Evolutionary conservation across 495 filamentous ascomycete species (phyloP).

Genomic region (Penicillium egyptiacum): DNA sequence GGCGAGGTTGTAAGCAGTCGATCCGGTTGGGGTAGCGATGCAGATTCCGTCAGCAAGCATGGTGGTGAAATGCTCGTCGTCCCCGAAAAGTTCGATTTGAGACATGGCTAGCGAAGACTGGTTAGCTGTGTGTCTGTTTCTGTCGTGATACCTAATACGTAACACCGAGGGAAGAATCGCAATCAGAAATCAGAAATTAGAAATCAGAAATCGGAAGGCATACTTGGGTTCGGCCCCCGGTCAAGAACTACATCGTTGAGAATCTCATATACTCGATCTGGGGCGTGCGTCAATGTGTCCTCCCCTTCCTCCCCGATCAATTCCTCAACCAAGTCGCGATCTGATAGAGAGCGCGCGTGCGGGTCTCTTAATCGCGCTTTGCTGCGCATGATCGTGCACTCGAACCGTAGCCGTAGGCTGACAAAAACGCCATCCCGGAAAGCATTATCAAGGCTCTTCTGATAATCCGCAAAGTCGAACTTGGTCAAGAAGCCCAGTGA

Average conservation of each 20-base stretch:
- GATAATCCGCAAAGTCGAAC: conserved; percentile 80
- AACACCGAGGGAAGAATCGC: neutral
- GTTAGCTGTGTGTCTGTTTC: conserved; percentile 23
- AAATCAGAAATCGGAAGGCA: conserved; percentile 26
- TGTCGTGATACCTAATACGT: neutral
- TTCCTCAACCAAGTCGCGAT: conserved; percentile 81
- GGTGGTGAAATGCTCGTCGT: conserved; percentile 91
- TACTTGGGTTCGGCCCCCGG: conserved; percentile 85
- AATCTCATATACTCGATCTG: conserved; percentile 80
- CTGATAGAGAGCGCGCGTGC: conserved; percentile 23
- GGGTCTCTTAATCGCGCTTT: conserved; percentile 43
- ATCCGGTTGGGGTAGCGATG: conserved; percentile 88
- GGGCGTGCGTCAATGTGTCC: conserved; percentile 75
- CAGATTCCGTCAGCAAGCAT: conserved; percentile 86
- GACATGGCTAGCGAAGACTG: conserved; percentile 66
- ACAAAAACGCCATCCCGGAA: conserved; percentile 85
- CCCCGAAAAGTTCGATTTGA: conserved; percentile 85
- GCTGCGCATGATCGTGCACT: conserved; percentile 91
- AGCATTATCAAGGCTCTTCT: conserved; percentile 65
- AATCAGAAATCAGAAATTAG: conserved; percentile 7
- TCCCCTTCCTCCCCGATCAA: conserved; percentile 80
- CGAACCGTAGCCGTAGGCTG: conserved; percentile 84
- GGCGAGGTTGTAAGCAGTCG: conserved; percentile 95
- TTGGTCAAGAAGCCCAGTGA: conserved; percentile 95
- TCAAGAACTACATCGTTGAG: conserved; percentile 92